Evolutionary conservation across 2,329 filamentous ascomycete species (phyloP).

Genomic region (Fusarium armeniacum): DNA sequence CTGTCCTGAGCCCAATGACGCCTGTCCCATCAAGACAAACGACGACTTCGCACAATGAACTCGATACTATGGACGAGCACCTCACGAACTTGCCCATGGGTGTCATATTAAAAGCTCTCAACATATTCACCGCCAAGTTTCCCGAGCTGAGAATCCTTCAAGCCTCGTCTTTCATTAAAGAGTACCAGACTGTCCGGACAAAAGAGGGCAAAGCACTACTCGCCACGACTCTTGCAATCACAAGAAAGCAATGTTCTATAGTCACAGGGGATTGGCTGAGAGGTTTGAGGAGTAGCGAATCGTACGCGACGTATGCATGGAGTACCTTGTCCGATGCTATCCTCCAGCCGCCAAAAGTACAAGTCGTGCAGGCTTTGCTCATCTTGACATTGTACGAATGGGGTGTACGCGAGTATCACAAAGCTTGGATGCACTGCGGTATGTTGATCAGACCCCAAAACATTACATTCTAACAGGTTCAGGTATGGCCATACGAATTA

Average conservation of each 20-base stretch:
- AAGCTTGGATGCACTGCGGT: conserved; percentile 59
- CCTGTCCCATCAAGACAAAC: conserved; percentile 1
- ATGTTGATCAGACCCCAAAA: accelerated
- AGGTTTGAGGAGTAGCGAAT: conserved; percentile 16
- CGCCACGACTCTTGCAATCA: conserved; percentile 38
- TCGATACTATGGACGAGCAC: conserved; percentile 44
- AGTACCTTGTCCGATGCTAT: conserved; percentile 28
- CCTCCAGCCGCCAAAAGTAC: conserved; percentile 40
- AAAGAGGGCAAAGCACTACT: conserved; percentile 48
- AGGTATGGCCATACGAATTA: conserved; percentile 47
- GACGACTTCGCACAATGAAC: neutral
- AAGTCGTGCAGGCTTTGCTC: conserved; percentile 58
- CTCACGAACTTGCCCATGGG: conserved; percentile 46
- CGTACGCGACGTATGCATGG: conserved; percentile 38
- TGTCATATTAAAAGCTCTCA: conserved; percentile 52
- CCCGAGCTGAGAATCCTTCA: conserved; percentile 55
- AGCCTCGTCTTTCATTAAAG: conserved; percentile 51
- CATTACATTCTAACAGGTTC: accelerated
- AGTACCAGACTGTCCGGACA: conserved; percentile 39
- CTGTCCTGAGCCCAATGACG: neutral
- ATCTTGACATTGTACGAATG: conserved; percentile 59
- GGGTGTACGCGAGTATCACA: conserved; percentile 59
- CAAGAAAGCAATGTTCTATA: conserved; percentile 35
- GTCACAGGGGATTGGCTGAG: conserved; percentile 30
- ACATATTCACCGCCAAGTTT: conserved; percentile 54